Conservation (phyloP, 192 early-diverging fungal species). For the Allomyces javanicus region DNA sequence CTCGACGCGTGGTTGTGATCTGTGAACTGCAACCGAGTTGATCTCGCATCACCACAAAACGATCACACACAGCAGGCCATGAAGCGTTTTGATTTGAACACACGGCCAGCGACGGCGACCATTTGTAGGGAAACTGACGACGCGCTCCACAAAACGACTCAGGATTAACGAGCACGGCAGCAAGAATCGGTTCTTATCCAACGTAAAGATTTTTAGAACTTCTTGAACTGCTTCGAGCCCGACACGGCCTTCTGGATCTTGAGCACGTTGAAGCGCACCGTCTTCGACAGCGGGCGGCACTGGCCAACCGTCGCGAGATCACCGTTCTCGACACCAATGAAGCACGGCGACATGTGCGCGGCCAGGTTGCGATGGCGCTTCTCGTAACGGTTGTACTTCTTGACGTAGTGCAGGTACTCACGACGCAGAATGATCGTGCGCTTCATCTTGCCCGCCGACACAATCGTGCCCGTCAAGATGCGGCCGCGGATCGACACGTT, state of each 20-base stretch:
- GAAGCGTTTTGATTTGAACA: too few species aligned
- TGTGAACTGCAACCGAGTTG: too few species aligned
- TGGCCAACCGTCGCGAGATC: constrained; percentile 95
- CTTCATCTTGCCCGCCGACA: constrained; percentile 89
- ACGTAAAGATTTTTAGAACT: constrained; percentile 45
- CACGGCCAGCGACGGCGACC: too few species aligned
- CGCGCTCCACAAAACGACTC: too few species aligned
- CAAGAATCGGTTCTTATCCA: too few species aligned
- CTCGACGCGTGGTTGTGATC: too few species aligned
- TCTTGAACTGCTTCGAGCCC: constrained; percentile 71
- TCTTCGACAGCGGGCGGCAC: constrained; percentile 98
- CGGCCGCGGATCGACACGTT: constrained; percentile 93
- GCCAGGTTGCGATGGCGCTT: constrained; percentile 99
- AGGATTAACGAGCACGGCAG: too few species aligned
- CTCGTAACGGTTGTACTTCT: constrained; percentile 99
- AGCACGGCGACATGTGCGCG: constrained; percentile 84
- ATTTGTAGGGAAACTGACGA: too few species aligned
- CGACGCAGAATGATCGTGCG: constrained; percentile 93
- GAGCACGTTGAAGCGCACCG: constrained; percentile 99
- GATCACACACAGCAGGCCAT: too few species aligned
- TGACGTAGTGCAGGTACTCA: constrained; percentile 98
- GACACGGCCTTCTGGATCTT: constrained; percentile 69
- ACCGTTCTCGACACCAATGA: constrained; percentile 73
- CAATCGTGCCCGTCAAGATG: constrained; percentile 81
- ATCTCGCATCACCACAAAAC: too few species aligned